phyloP scores from a whole-genome alignment of 352 stramenopile genomes.

The Globisporangium apiculatum region DNA sequence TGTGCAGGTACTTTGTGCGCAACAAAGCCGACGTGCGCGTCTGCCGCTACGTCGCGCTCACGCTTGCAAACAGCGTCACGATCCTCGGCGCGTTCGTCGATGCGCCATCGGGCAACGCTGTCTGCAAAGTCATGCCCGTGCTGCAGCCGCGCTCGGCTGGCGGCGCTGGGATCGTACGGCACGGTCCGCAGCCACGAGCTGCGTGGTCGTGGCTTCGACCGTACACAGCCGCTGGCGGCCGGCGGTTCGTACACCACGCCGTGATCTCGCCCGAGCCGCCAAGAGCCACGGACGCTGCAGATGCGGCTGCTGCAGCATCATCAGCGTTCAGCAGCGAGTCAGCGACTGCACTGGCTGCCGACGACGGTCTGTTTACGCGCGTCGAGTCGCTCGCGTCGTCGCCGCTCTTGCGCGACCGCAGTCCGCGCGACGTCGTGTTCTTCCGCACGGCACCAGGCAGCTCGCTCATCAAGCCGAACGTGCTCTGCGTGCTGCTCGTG shows the following conservation, averaged over 20 bases:
- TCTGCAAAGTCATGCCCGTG: conserved; percentile 58
- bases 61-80: conserved; percentile 39
- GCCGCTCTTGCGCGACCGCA: conserved; percentile 42
- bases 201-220: neutral
- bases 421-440: conserved; percentile 57
- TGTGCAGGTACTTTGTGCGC: conserved; percentile 55
- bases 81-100: conserved; percentile 60
- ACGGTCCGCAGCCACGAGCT: neutral
- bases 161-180: neutral
- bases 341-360: conserved; percentile 8
- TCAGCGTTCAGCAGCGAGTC: too few relatives aligned
- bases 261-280: conserved; percentile 5
- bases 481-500: conserved; percentile 52
- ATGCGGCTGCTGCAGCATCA: neutral
- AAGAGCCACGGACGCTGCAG: neutral
- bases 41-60: conserved; percentile 49
- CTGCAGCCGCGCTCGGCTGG: conserved; percentile 30
- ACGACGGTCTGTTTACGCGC: conserved; percentile 37
- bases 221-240: too few relatives aligned
- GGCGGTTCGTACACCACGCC: neutral
- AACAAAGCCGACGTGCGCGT: conserved; percentile 59
- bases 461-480: conserved; percentile 46
- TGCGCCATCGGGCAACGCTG: conserved; percentile 28
- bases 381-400: conserved; percentile 44
- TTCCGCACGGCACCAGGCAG: conserved; percentile 61